Base-by-base conservation (phyloP, 2,329 filamentous ascomycete genomes). In the Diplocarpon mali region DNA sequence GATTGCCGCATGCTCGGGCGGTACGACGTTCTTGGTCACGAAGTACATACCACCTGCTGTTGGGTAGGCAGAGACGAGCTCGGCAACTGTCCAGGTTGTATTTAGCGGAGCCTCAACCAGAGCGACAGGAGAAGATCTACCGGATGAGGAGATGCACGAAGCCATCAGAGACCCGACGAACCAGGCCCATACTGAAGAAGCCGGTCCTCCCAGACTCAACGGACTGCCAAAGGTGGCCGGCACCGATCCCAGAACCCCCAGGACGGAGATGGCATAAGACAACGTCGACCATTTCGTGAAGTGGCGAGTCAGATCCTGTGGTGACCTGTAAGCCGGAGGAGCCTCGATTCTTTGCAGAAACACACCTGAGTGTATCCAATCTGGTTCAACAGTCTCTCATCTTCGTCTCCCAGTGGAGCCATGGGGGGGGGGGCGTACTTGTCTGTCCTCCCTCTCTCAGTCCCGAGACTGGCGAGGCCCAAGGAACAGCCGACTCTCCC, bases 21-120 rank as follows among this genome's bases (percentile, higher is more conserved):
- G 76, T 2, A 80, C 76, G 29, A 81, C 76, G 56, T 78, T 72
- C 54, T 80, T 80, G 9, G 75, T 78, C 29, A 80, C 76, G 58
- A 80, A 82, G 60, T 81, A 81, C 75, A 82, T 80, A 2, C 78
- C 78, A 15, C 77, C 77, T 2, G 76, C 76, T 2, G 78, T 82
- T 29, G 78, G 78, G 62, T 81, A 54, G 11, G 52, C 50, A 14
- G 50, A 56, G 31, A 52, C 50, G 31, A 56, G 43, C 34, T 58
- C 51, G 35, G 52, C 49, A 15, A 54, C 45, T 50, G 32, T 14
- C n/a, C 30, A 3, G 5, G n/a, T n/a, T n/a, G n/a, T n/a, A n/a
- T n/a, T 12, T 32, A 32, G 30, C 3, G 30, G 30, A 4, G 11
- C 4, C 9, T 10, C 20, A 32, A 14, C 4, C 3, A 32, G 30